phyloP scores from a whole-genome alignment of 768 basidiomycete genomes.

The Trametes meyenii region DNA sequence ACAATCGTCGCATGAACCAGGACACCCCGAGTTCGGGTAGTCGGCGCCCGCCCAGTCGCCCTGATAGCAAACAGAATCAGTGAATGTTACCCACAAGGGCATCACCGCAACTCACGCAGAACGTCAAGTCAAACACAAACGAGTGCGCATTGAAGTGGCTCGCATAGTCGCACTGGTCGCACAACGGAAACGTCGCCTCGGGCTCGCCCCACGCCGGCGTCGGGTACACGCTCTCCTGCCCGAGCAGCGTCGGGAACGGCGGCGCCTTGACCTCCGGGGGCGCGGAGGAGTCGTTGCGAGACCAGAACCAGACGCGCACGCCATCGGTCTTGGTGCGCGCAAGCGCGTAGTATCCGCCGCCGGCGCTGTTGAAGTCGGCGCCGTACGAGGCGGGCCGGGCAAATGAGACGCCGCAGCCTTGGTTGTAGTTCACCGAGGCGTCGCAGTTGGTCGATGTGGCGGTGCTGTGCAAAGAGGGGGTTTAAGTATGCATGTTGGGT shows the following conservation, averaged over 20 bases:
- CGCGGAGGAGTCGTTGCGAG: constrained; percentile 45
- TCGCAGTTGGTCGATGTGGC: constrained; percentile 52
- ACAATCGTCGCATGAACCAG: constrained; percentile 49
- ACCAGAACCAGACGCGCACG: constrained; percentile 67
- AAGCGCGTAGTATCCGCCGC: constrained; percentile 67
- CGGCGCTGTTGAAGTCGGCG: constrained; percentile 47
- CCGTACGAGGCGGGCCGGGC: constrained; percentile 47
- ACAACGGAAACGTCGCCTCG: constrained; percentile 50
- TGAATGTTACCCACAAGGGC: background rate
- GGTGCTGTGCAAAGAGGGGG: constrained; percentile 33
- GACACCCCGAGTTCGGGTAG: constrained; percentile 47
- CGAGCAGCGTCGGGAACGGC: constrained; percentile 8
- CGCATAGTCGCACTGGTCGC: constrained; percentile 51
- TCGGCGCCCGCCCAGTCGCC: constrained; percentile 57
- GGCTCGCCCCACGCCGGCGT: constrained; percentile 47
- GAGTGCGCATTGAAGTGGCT: constrained; percentile 54
- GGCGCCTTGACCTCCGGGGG: constrained; percentile 43
- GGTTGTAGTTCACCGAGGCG: constrained; percentile 51
- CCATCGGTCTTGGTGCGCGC: constrained; percentile 43
- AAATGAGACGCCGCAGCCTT: constrained; percentile 61
- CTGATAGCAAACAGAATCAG: constrained; percentile 30
- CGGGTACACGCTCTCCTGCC: constrained; percentile 22
- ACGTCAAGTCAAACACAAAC: constrained; percentile 62
- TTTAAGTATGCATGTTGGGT: background rate
- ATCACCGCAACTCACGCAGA: constrained; percentile 49